A percentile compares a stretch with the other conserved stretches of the same genome.
phyloP scores from a whole-genome alignment of 2,329 filamentous ascomycete species.

The Zymoseptoria ardabiliae region DNA sequence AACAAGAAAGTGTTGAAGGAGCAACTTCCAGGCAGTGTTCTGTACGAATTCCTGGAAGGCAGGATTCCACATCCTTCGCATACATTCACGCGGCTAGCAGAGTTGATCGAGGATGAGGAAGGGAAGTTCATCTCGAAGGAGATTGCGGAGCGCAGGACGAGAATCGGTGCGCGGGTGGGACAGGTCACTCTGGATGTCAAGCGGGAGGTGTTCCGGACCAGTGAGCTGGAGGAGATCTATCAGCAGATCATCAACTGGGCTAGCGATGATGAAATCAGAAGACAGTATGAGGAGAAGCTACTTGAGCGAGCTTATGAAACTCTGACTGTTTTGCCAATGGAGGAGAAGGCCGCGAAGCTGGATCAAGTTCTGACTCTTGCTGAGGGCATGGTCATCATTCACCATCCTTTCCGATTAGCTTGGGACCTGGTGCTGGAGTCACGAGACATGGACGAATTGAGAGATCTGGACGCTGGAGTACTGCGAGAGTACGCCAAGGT shows the following conservation, averaged over 20 bases:
- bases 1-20: conserved; percentile 69
- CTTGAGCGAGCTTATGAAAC: conserved; percentile 73
- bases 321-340: conserved; percentile 59
- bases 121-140: conserved; percentile 82
- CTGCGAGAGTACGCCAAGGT: conserved; percentile 72
- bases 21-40: conserved; percentile 68
- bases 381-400: conserved; percentile 91
- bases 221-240: conserved; percentile 73
- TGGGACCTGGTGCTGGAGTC: conserved; percentile 91
- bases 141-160: conserved; percentile 79
- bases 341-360: conserved; percentile 63
- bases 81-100: conserved; percentile 74
- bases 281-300: conserved; percentile 84
- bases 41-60: conserved; percentile 79
- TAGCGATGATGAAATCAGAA: conserved; percentile 72
- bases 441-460: conserved; percentile 67
- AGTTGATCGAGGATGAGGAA: conserved; percentile 79
- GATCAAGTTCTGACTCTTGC: conserved; percentile 68
- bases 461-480: conserved; percentile 70
- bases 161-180: conserved; percentile 73
- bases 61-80: conserved; percentile 70
- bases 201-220: conserved; percentile 69
- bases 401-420: conserved; percentile 78
- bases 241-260: conserved; percentile 84
- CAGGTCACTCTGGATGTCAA: conserved; percentile 85